Percentiles rank a stretch among this genome's conserved stretches.
These are phyloP conservation scores for Gaertneriomyces sp. DNA, from an alignment of 192 early-diverging fungal genomes.

Conservation along the genomic window DNA sequence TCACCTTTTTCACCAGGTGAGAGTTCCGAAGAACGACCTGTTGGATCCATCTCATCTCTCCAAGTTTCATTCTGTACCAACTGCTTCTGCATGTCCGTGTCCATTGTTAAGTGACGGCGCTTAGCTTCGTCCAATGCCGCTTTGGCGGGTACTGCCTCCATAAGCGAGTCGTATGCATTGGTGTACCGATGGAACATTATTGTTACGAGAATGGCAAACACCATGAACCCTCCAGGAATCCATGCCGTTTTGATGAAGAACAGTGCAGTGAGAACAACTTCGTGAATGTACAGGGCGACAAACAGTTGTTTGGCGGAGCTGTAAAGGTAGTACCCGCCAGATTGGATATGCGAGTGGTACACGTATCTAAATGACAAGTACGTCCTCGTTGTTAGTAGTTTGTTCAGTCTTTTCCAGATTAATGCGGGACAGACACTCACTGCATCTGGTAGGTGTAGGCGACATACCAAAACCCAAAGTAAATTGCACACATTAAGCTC, in stretches of 20 bases:
- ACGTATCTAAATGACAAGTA: constrained; percentile 13
- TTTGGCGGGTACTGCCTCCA: constrained; percentile 29
- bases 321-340: constrained; percentile 24
- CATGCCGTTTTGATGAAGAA: constrained; percentile 56
- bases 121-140: constrained; percentile 19
- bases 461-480: constrained; percentile 66
- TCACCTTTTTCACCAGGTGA: neutral
- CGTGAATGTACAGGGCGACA: constrained; percentile 50
- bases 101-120: constrained; percentile 8
- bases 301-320: constrained; percentile 27
- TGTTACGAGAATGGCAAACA: constrained; percentile 44
- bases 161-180: constrained; percentile 51
- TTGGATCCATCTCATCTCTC: constrained; percentile 16
- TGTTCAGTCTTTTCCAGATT: neutral
- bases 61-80: constrained; percentile 14
- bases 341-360: constrained; percentile 17
- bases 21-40: neutral
- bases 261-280: constrained; percentile 64
- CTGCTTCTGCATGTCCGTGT: constrained; percentile 8
- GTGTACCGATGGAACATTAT: constrained; percentile 45
- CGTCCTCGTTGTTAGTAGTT: neutral
- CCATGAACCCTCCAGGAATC: constrained; percentile 36
- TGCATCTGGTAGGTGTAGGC: constrained; percentile 76
- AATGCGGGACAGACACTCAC: constrained; percentile 13
- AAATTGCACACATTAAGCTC: constrained; percentile 62